Base-by-base conservation (phyloP, 2,329 filamentous ascomycete genomes). In the Phyllosticta citriasiana region DNA sequence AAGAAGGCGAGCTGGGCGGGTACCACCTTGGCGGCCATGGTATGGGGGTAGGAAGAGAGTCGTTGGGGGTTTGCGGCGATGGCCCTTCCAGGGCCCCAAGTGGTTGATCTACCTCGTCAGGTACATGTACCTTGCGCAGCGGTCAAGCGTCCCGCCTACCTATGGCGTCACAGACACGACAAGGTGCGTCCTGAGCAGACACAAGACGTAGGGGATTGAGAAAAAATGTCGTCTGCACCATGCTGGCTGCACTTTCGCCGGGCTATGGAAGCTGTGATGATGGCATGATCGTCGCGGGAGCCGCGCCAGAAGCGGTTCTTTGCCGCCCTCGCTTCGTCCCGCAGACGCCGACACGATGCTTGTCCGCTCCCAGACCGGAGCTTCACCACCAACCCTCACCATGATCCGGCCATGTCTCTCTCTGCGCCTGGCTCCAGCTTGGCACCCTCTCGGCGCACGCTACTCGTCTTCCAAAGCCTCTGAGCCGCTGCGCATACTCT, bases 1-100 rank as follows among this genome's bases (percentile, higher is more conserved):
- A 99, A 82, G 73, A 94, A 97, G 68, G 89, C 88, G 30, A 97
- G 84, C 71, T 89, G 89, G 40, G 93, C 93, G 53, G 94, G 92
- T 35, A 86, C 78, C 65, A 88, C 73, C 63, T 70, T 72, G 30
- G 71, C 66, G 2, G 68, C 57, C 61, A 62, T 62, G 24, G 50
- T 22, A 51, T 56, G 30, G n/a, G 33, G 24, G 22, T 51, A 51
- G 54, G 22, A 47, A 24, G 51, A 50, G 12, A 10, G 53, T 47
- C 40, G 40, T 47, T 47, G 16, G 16, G 40, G 40, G 40, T 47
- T 30, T 30, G 27, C 27, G 40, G 40, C 14, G 16, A 47, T n/a
- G 40, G 40, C 40, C 6, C 40, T 47, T 30, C 27, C 27, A 30
- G 40, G 14, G 40, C 40, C 40, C 14, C 14, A 47, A 16, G 40